Evolutionary conservation across 139 green algal genomes (phyloP), one percentile per base, ranked within the genome.

Genomic region (Picochlorum sp.): DNA sequence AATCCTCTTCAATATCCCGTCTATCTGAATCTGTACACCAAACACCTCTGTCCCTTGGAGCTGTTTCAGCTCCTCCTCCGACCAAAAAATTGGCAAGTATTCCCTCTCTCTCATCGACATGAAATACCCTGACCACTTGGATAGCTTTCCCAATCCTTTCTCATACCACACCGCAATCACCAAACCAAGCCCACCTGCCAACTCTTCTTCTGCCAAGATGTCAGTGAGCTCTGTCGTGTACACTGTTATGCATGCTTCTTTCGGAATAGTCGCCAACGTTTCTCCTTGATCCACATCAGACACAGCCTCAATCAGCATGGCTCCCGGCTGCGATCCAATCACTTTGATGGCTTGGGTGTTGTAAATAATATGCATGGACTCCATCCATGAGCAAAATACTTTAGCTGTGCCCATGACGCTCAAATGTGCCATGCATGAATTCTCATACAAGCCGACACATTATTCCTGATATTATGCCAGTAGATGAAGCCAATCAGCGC

Each of bases 31-130:
- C 14, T 6, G 0, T 21, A 21, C 13, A 57, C 2, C 61, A 34
- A 66, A 71, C 10, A 87, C 57, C 9, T 80, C 75, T 8, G 85
- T 90, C 45, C 84, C 86, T 34, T 71, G 14, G 59, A 92, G 68
- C 61, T 68, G 7, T 38, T 21, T 49, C 51, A 86, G 41, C 55
- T 90, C 62, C 5, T 66, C 55, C 1, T 76, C 26, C 6, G 41
- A 65, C 88, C 88, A 95, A 20, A 91, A 90, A 4, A 89, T 24
- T 1, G 86, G 88, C 9, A 94, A 45, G 59, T 83, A 83, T 62
- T 89, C 86, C 0, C 71, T 0, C 20, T 56, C 1, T 2, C 77
- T 83, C 51, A 90, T 66, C 0, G 66, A 73, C 11, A 57, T 3
- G 6, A 93, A 61, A 67, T 93, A 93, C 24, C 69, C 83, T 49